Evolutionary conservation across 345 rosid species (phyloP).

Genomic region (Moricandia arvensis): DNA sequence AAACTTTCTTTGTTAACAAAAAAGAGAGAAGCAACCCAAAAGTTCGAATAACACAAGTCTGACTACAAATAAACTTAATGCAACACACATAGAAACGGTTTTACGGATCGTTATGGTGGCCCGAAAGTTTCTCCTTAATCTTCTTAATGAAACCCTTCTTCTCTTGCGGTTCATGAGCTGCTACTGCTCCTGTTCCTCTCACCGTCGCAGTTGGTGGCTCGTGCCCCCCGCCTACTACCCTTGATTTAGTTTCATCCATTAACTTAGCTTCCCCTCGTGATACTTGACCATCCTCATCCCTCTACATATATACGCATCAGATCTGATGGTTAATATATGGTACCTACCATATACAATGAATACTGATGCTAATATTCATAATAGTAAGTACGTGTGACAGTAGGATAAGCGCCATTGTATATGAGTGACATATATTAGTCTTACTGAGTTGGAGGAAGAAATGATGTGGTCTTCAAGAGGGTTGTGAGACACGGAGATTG

Average conservation of each 20-base stretch:
- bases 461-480: neutral
- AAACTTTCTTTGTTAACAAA: neutral
- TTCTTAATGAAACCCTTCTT: conserved; percentile 50
- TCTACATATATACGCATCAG: too few species aligned
- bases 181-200: neutral
- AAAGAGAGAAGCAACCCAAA: neutral
- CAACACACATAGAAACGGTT: neutral
- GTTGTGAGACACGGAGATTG: conserved; percentile 22
- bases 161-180: conserved; percentile 33
- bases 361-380: neutral
- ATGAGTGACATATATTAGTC: neutral
- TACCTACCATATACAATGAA: neutral
- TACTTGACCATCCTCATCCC: conserved; percentile 38
- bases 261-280: too few species aligned
- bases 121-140: conserved; percentile 66
- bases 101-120: conserved; percentile 41
- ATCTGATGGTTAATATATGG: too few species aligned
- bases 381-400: too few species aligned
- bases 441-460: neutral
- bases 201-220: neutral
- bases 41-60: too few species aligned
- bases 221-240: too few species aligned
- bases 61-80: too few species aligned
- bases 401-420: too few species aligned
- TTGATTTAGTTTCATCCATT: too few species aligned